Conservation (phyloP, 306 rosid species). For the Prinsepia uniflora region DNA sequence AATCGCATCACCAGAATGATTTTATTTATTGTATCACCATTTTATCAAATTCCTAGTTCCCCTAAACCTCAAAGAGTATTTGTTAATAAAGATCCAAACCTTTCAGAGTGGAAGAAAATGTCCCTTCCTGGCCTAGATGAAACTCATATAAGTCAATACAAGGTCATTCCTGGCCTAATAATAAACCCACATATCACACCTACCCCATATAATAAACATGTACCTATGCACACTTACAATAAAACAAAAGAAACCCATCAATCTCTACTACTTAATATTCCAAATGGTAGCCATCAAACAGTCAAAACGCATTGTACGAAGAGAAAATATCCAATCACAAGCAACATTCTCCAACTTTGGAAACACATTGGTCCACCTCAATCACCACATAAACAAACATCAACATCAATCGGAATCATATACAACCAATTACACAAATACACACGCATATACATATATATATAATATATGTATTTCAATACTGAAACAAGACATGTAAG, state of each 20-base stretch:
- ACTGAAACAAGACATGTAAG: not conserved
- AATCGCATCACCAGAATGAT: not conserved
- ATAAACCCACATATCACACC: not conserved
- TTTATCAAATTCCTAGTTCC: not conserved
- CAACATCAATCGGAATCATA: conserved; percentile 13
- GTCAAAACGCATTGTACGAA: not conserved
- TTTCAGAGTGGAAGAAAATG: not conserved
- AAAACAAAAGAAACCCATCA: not conserved
- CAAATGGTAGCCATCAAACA: conserved; percentile 5
- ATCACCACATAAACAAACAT: not conserved
- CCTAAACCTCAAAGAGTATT: not conserved
- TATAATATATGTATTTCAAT: not conserved
- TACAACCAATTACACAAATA: not conserved
- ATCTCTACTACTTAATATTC: not conserved
- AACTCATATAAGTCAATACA: not conserved
- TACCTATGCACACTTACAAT: not conserved
- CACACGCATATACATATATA: not conserved
- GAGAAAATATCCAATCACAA: not conserved
- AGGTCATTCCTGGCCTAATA: conserved; percentile 1
- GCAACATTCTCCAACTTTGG: conserved; percentile 10
- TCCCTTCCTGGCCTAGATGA: not conserved
- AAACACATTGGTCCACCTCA: conserved; percentile 11
- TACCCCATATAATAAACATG: not conserved
- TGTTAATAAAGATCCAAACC: not conserved
- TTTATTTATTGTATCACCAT: not conserved